Evolutionary conservation across 2,329 filamentous ascomycete species (phyloP), one percentile per base, ranked within the genome.

Genomic region (Pseudogymnoascus sp.): DNA sequence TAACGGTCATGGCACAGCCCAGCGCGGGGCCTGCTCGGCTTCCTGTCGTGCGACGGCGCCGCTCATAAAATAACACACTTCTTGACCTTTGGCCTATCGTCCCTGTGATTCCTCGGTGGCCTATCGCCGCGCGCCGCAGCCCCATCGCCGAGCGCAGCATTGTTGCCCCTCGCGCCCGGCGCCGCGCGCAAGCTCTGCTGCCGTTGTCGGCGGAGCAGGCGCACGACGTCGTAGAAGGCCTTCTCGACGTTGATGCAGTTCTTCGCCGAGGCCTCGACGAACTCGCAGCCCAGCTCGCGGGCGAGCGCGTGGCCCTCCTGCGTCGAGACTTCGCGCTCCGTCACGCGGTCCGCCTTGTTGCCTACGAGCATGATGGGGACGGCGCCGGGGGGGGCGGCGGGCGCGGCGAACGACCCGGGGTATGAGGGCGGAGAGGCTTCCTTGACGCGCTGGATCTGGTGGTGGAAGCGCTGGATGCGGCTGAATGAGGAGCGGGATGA

Each of bases 191-290:
- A 68, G 38, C 47, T 69, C 59, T 70, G 67, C 68, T 91, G 87
- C 71, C 91, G 84, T 77, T 96, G 92, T 71, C 90, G 86, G 70
- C 95, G 87, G 68, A 99, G 80, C 75, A 95, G 90, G 69, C 95
- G 83, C 63, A 97, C 95, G 7, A 99, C 95, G 73, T 99, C 95
- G 77, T 96, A 97, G 74, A 99, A 97, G 33, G 92, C 93, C 81
- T 96, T 97, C 77, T 96, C 95, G 62, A 97, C 93, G 72, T 97
- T 97, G 80, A 97, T 92, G 78, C 93, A 96, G 75, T 96, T 97
- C 80, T 97, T 97, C 36, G 93, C 93, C 6, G 93, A 97, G 1
- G 93, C 93, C 77, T 97, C 93, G 70, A 97, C 92, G 71, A 97
- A 97, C 70, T 97, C 93, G 78, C 95, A 97, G 67, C 91, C 91